A percentile compares a stretch with the other conserved stretches of the same genome.
These are phyloP conservation scores for Chamaecyparis obtusa DNA, from an alignment of 75 land plant species.

Conservation along the genomic window DNA sequence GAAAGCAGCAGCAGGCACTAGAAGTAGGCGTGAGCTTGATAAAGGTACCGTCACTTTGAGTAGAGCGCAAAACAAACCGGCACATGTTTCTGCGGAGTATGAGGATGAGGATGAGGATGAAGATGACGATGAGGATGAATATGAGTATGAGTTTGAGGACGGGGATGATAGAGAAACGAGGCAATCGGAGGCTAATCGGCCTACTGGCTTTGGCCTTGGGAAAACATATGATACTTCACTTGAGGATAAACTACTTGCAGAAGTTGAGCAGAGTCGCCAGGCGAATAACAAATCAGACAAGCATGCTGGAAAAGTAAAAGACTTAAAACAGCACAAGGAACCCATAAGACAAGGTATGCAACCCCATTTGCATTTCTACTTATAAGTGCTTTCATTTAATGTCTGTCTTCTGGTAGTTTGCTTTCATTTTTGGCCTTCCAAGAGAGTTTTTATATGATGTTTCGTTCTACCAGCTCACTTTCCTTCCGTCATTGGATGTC, in stretches of 20 bases:
- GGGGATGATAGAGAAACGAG: conserved; percentile 29
- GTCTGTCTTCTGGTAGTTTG: neutral
- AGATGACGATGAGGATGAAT: conserved; percentile 4
- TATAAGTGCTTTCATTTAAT: neutral
- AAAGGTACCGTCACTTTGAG: neutral
- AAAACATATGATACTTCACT: conserved; percentile 66
- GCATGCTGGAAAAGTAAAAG: neutral
- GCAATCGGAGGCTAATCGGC: conserved; percentile 56
- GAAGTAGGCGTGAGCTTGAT: too few relatives aligned
- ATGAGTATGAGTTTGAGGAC: neutral
- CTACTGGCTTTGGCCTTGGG: conserved; percentile 72
- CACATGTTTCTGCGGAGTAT: neutral
- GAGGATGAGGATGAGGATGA: neutral
- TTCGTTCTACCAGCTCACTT: neutral
- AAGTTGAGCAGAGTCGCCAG: conserved; percentile 52
- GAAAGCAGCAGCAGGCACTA: neutral
- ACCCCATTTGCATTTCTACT: neutral
- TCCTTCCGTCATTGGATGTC: neutral
- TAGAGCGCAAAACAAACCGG: neutral
- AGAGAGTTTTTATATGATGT: neutral
- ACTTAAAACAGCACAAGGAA: neutral
- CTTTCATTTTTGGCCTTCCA: neutral
- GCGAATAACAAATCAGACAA: conserved; percentile 25
- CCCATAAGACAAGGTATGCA: neutral
- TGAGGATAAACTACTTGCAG: conserved; percentile 64